Evolutionary conservation across 352 stramenopile genomes (phyloP), one percentile per base, ranked within the genome.

Genomic region (Pythium coloratum): DNA sequence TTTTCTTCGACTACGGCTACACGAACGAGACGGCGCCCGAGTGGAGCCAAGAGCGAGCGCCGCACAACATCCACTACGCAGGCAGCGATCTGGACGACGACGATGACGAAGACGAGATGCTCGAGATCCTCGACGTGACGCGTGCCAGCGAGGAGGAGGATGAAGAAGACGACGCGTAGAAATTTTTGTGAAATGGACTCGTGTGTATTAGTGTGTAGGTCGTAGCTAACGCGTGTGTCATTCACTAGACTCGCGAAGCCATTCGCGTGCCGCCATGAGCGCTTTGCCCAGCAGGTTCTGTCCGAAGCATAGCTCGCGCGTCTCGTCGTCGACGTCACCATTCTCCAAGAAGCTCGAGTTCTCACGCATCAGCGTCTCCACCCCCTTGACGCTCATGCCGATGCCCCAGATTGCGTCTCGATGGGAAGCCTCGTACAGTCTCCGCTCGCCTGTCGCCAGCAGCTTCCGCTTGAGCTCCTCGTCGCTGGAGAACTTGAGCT

Each of bases 1-100:
- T 93, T 10, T 93, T 91, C 70, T 93, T 92, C 54, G 81, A 93
- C 69, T 93, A 93, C 51, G 83, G 83, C 7, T 91, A 93, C 56
- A 86, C 77, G 32, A 77, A 88, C 49, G 77, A 90, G 24, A 81
- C 64, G 1, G 83, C 83, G 8, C 85, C 85, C 0, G 70, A 71
- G 44, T 93, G 85, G 85, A 89, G 78, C 47, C 81, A 91, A 53
- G 55, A 73, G 12, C 63, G 55, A 4, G 67, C 62, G 2, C 62
- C 67, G 7, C 67, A 73, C 34, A 73, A 73, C 57, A 28, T 58
- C 24, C 55, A 46, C 2, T 73, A 63, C 28, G 33, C 55, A 1
- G 67, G 62, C 6, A 66, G 64, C 20, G 56, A 66, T 14, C 12
- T 40, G 12, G 65, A 71, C 6, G 58, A 66, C 51, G 64, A 68